Percentiles rank a stretch among this genome's conserved stretches.
These are phyloP conservation scores for Limnanthes douglasii DNA, from an alignment of 345 rosid species.

Conservation along the genomic window DNA sequence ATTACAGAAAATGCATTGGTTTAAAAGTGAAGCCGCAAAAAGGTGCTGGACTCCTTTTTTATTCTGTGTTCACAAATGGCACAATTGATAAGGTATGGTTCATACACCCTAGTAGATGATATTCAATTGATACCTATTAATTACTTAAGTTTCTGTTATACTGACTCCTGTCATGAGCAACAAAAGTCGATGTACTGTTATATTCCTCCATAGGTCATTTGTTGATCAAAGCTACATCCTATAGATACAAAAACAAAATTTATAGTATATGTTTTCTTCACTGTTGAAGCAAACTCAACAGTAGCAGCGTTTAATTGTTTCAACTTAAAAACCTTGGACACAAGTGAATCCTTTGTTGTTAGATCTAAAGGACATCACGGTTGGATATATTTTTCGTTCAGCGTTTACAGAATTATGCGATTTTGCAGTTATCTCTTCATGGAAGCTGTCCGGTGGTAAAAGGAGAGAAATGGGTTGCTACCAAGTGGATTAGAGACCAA, in stretches of 20 bases:
- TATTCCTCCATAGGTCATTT: no score
- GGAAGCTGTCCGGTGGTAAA: slow-evolving; percentile 73
- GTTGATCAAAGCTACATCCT: no score
- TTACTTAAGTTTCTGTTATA: not conserved
- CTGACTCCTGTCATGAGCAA: not conserved
- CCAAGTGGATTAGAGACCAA: slow-evolving; percentile 85
- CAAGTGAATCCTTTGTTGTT: no score
- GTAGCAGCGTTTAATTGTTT: no score
- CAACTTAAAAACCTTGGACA: no score
- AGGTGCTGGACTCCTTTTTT: slow-evolving; percentile 69
- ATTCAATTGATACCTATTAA: not conserved
- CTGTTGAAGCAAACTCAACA: no score
- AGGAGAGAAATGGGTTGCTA: slow-evolving; percentile 89
- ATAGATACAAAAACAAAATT: no score
- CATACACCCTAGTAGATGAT: not conserved
- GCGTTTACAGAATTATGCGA: no score
- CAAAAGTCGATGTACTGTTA: no score
- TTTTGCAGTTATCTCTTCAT: slow-evolving; percentile 64
- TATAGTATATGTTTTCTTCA: no score
- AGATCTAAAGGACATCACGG: no score
- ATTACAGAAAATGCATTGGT: slow-evolving; percentile 46
- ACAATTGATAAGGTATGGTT: slow-evolving; percentile 49
- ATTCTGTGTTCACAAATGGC: slow-evolving; percentile 45
- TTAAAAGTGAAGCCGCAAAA: slow-evolving; percentile 60
- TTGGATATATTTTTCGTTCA: no score